A percentile compares a stretch with the other conserved stretches of the same genome.
phyloP scores from a whole-genome alignment of 352 stramenopile species.

The Pythium sukuiense region DNA sequence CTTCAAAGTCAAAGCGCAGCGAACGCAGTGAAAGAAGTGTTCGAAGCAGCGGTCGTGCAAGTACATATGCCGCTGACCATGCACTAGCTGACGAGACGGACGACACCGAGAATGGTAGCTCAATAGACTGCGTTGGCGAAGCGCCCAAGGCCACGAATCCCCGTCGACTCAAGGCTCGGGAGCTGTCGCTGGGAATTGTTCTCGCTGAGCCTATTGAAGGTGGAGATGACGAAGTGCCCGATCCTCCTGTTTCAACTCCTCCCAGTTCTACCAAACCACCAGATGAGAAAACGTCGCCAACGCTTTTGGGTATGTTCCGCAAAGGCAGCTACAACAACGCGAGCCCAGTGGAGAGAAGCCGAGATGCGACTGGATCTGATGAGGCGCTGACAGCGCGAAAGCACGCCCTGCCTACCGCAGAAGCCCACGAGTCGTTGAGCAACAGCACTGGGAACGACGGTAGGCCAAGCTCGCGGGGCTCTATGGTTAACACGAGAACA shows the following conservation, averaged over 20 bases:
- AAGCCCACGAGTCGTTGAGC: background rate
- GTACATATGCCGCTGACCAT: conserved; percentile 6
- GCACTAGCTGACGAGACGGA: background rate
- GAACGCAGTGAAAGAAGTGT: conserved; percentile 14
- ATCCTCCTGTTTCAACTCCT: background rate
- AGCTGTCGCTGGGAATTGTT: background rate
- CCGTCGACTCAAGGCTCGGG: background rate
- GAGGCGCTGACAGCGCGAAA: background rate
- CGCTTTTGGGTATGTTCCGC: conserved; percentile 8
- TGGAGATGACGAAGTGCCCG: background rate
- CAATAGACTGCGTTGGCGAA: background rate
- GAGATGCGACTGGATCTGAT: background rate
- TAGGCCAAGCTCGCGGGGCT: background rate
- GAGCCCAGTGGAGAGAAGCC: background rate
- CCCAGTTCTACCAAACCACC: background rate
- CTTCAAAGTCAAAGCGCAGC: background rate
- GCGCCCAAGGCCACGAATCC: background rate
- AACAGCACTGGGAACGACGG: background rate
- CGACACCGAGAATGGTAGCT: background rate
- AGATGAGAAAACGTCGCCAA: background rate
- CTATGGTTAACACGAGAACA: background rate
- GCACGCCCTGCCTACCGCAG: too few species aligned
- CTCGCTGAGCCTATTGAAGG: background rate
- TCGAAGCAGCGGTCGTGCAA: conserved; percentile 14
- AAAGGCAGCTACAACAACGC: conserved; percentile 21